Percentiles rank a stretch among this genome's conserved stretches.
Conservation (phyloP, 495 filamentous ascomycete species). For the Penicillium cinerascens region DNA sequence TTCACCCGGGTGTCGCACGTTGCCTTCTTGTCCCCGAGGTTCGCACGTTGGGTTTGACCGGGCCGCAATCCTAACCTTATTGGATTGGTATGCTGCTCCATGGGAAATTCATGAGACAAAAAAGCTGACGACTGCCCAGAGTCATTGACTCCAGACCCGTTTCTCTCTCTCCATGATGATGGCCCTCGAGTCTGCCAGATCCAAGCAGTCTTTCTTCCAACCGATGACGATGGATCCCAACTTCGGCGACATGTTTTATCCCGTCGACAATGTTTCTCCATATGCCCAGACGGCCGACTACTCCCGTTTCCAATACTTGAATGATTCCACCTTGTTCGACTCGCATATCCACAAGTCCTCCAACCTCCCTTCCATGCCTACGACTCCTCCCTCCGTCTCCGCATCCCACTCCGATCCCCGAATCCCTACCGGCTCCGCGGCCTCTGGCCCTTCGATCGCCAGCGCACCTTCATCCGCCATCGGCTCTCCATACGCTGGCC, state of each 20-base stretch:
- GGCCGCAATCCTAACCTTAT: slow-evolving; percentile 28
- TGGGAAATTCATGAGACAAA: neutral
- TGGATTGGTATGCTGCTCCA: slow-evolving; percentile 13
- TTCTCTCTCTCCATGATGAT: slow-evolving; percentile 34
- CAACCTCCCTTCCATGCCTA: slow-evolving; percentile 35
- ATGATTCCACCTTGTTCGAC: slow-evolving; percentile 22
- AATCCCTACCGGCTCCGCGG: slow-evolving; percentile 63
- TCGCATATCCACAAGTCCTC: slow-evolving; percentile 29
- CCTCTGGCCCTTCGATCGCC: slow-evolving; percentile 66
- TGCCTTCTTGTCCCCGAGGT: slow-evolving; percentile 18
- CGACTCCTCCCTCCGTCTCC: slow-evolving; percentile 33
- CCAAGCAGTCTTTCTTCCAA: slow-evolving; percentile 38
- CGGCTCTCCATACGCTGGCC: slow-evolving; percentile 73
- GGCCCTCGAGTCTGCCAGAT: slow-evolving; percentile 36
- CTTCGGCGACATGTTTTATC: slow-evolving; percentile 35
- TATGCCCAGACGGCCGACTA: slow-evolving; percentile 27
- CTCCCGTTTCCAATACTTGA: slow-evolving; percentile 28
- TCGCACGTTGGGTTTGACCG: slow-evolving; percentile 22
- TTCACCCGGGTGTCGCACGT: slow-evolving; percentile 13
- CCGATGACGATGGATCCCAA: slow-evolving; percentile 36
- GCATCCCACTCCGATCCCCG: slow-evolving; percentile 39
- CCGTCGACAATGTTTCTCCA: slow-evolving; percentile 22
- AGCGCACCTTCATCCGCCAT: slow-evolving; percentile 75
- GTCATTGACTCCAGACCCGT: neutral
- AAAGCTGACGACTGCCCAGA: neutral